Percentiles rank a stretch among this genome's conserved stretches.
These are phyloP conservation scores for Colletotrichum euphorbiae DNA, from an alignment of 2,329 filamentous ascomycete species.

Conservation along the genomic window DNA sequence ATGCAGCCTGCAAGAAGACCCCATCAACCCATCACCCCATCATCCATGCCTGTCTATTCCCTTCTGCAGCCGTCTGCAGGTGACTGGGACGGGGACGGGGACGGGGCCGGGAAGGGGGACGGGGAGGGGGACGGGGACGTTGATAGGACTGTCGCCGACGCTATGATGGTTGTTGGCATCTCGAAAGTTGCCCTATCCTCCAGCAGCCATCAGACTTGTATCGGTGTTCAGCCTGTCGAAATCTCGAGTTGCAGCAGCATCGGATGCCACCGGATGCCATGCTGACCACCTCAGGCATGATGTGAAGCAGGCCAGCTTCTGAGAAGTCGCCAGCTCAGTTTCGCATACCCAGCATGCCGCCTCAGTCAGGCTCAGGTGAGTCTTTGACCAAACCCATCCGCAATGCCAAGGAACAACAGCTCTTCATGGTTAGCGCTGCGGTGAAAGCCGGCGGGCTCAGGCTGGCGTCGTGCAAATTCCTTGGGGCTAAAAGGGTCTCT, in stretches of 20 bases:
- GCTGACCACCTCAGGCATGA: too few species aligned
- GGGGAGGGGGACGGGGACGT: too few species aligned
- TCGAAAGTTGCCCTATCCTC: too few species aligned
- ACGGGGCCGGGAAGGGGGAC: too few species aligned
- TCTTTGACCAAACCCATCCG: background rate
- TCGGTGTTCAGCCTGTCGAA: too few species aligned
- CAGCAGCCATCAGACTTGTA: too few species aligned
- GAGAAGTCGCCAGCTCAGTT: background rate
- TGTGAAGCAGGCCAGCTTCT: too few species aligned
- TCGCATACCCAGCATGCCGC: too few species aligned
- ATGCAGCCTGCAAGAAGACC: slow-evolving; percentile 29
- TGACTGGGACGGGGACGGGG: background rate
- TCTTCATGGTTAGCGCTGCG: slow-evolving; percentile 5
- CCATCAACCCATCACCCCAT: slow-evolving; percentile 24
- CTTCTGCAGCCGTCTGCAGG: slow-evolving; percentile 14
- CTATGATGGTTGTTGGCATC: too few species aligned
- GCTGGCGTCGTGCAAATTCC: slow-evolving; percentile 2
- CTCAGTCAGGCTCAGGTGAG: background rate
- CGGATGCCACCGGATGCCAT: background rate
- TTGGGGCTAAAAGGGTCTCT: slow-evolving; percentile 2
- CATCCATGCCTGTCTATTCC: background rate
- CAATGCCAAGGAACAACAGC: slow-evolving; percentile 4
- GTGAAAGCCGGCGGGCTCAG: slow-evolving; percentile 5
- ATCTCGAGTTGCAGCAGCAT: too few species aligned
- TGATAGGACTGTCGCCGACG: too few species aligned